Conservation (phyloP, 1,284 basidiomycete genomes). For the Ceratobasidium sp. region DNA sequence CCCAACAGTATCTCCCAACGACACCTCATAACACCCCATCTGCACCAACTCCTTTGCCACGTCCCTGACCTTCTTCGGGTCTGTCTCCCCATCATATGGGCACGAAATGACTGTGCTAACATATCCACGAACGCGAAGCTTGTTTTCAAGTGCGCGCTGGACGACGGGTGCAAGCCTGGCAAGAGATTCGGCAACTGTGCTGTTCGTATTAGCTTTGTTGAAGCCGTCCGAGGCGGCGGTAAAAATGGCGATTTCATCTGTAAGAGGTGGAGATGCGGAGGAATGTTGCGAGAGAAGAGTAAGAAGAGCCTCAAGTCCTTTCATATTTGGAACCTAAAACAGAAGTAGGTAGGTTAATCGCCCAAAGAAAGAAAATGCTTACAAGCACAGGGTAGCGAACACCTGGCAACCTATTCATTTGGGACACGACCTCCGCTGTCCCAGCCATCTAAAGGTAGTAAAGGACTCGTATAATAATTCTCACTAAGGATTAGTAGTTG, state of each 20-base stretch:
- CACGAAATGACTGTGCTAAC: constrained; percentile 85
- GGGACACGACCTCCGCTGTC: constrained; percentile 76
- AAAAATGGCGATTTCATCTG: constrained; percentile 92
- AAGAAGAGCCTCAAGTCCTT: constrained; percentile 79
- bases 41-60: constrained; percentile 79
- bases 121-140: constrained; percentile 87
- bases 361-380: not conserved
- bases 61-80: constrained; percentile 74
- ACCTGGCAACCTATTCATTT: constrained; percentile 66
- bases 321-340: constrained; percentile 72
- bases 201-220: constrained; percentile 87
- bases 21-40: constrained; percentile 96
- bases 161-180: constrained; percentile 74
- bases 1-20: constrained; percentile 92
- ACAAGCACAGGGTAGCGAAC: constrained; percentile 87
- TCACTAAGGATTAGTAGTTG: not conserved
- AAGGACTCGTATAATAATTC: not conserved
- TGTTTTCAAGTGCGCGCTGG: constrained; percentile 68
- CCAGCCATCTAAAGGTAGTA: constrained; percentile 79
- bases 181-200: constrained; percentile 79
- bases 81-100: constrained; percentile 86
- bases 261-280: constrained; percentile 61
- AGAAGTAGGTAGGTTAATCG: not conserved
- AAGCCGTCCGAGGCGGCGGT: constrained; percentile 91
- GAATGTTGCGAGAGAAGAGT: constrained; percentile 63